Base-by-base conservation (phyloP, 2,329 filamentous ascomycete species). In the Amauroascus verrucosus region DNA sequence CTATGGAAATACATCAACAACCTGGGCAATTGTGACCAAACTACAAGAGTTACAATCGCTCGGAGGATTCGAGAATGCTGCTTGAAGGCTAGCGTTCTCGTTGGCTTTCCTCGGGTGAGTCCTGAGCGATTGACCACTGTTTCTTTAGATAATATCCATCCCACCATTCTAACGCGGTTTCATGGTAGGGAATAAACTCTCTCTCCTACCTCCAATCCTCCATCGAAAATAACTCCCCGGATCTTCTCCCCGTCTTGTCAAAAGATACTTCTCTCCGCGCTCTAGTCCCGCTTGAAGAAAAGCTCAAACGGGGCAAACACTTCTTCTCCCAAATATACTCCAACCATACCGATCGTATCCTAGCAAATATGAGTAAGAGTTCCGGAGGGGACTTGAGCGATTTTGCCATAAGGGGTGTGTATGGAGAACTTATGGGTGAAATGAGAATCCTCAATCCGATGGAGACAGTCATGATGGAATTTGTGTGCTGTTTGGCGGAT, bases 381-480 rank as follows among this genome's bases (percentile, higher is more conserved):
- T 64, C 62, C 6, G 62, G 62, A 16, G 61, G 62, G 30, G 63
- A 64, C 43, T 55, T 65, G 49, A 61, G 58, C 44, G 58, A 63
- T 40, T 64, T 61, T 53, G 62, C 62, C 16, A 56, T 64, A 18
- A 46, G 57, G 13, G 61, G 60, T 51, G 61, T 65, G 43, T 65
- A 65, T 52, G 63, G 63, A 30, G 63, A 63, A 32, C 53, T 65
- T 11, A 60, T 65, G 51, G 56, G 58, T 6, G 63, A 64, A 50
- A 56, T 55, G 44, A 56, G 57, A 24, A 58, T 64, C 22, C 53
- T 64, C 11, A 57, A 57, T 35, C 57, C 53, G 22, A 50, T 57
- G 51, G 62, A 64, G 47, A 65, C 63, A 37, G 63, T 60, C 2
- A 44, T 65, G 55, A 33, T 65, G 43, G 63, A 64, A 51, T 65